Conservation (phyloP, 23 red algal genomes). For the Gracilaria caudata region DNA sequence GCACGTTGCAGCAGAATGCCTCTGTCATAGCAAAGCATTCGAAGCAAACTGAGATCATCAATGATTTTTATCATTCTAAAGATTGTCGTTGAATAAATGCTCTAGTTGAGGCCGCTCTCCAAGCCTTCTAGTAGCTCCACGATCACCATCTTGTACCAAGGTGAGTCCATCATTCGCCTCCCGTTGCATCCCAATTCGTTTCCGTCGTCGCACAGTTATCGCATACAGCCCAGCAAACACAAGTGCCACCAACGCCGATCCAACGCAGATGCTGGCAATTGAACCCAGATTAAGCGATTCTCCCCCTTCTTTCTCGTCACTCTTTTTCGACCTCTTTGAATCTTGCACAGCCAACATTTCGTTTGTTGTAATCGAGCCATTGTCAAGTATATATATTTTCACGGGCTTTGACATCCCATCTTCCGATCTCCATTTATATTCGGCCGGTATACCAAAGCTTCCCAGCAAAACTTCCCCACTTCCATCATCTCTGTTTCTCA, state of each 20-base stretch:
- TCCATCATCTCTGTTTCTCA: not conserved
- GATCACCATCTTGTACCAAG: not conserved
- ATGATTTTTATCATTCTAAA: too few species aligned
- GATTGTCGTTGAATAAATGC: not conserved
- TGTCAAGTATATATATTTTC: slow-evolving; percentile 2
- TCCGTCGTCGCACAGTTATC: not conserved
- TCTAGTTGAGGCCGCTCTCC: not conserved
- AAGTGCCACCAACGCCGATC: not conserved
- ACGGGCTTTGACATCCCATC: not conserved
- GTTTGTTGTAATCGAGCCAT: slow-evolving; percentile 5
- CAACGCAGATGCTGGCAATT: slow-evolving; percentile 7
- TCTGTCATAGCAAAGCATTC: too few species aligned
- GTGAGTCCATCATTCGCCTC: not conserved
- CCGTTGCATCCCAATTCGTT: not conserved
- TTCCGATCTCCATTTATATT: slow-evolving; percentile 20
- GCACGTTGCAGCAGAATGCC: too few species aligned
- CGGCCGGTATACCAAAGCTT: not conserved
- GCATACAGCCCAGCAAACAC: not conserved
- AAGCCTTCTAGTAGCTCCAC: not conserved
- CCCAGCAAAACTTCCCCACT: slow-evolving; percentile 17
- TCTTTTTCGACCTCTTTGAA: not conserved
- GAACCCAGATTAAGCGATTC: not conserved
- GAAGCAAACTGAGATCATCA: too few species aligned
- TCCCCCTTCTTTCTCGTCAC: not conserved
- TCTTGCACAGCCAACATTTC: slow-evolving; percentile 18